A percentile compares a stretch with the other conserved stretches of the same genome.
Evolutionary conservation across 331 rosid genomes (phyloP).

Genomic region (Prunus yedoensis): DNA sequence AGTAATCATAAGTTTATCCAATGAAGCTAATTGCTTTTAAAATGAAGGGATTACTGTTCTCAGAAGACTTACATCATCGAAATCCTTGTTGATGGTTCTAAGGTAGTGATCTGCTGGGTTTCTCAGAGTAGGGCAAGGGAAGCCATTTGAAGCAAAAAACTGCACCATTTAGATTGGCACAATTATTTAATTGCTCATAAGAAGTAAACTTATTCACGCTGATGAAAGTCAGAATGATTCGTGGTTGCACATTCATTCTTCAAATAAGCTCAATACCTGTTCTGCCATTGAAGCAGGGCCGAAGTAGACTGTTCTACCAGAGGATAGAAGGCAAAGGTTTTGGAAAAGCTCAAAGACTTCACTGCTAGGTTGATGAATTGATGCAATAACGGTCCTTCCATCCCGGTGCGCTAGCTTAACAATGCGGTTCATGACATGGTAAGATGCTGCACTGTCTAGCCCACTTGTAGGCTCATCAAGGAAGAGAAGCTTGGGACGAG

Average conservation of each 20-base stretch:
- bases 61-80: conserved; percentile 27
- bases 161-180: conserved; percentile 2
- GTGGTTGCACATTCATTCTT: no score
- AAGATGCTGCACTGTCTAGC: no score
- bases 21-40: neutral
- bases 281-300: neutral
- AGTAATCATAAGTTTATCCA: neutral
- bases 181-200: neutral
- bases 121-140: conserved; percentile 33
- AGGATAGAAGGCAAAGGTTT: neutral
- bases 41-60: neutral
- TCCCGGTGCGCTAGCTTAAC: no score
- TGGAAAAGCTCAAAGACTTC: neutral
- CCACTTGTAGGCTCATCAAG: no score
- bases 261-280: neutral
- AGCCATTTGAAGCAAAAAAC: conserved; percentile 31
- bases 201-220: neutral
- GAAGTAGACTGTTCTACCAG: neutral
- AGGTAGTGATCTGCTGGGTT: conserved; percentile 43
- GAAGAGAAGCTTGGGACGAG: no score
- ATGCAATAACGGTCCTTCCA: neutral
- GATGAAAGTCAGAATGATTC: neutral
- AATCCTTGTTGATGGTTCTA: conserved; percentile 39
- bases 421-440: no score
- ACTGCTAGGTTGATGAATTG: conserved; percentile 2